Base-by-base conservation (phyloP, 2,329 filamentous ascomycete species). In the Aureobasidium leucospermi region DNA sequence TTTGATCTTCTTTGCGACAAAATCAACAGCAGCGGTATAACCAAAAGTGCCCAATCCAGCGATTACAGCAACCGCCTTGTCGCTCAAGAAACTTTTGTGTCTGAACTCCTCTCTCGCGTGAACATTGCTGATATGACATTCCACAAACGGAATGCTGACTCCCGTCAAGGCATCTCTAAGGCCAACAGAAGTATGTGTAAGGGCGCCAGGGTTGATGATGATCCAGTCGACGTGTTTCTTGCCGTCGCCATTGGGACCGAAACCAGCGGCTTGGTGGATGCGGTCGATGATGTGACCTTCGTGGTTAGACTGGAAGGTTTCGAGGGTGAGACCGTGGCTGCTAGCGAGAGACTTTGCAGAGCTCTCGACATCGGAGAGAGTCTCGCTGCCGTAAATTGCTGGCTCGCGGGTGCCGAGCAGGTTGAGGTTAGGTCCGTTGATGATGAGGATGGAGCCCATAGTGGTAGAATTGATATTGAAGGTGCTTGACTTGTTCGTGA, bases 361-460 rank as follows among this genome's bases (percentile, higher is more conserved):
- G 2, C 71, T 61, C 48, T 84, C 78, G 15, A 92, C 79, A 64
- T 89, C 82, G 19, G 76, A 53, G 11, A 92, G 83, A 0, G 87
- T 90, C 0, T 84, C 85, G 62, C 76, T 2, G 68, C 88, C 88
- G 75, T 92, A 91, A 67, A 90, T 80, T 31, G 84, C 75, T 15
- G 88, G 88, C 70, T 93, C 88, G 23, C 89, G 81, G 11, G 83
- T 86, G 38, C 88, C 88, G 32, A 92, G 81, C 52, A 92, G 85
- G 74, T 91, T 91, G 66, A 92, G 85, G 71, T 92, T 92, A 34
- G 88, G 87, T n/a, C 88, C 88, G 73, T 90, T 90, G 76, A 91
- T 84, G 64, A 90, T 78, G 65, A 90, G 84, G 68, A 90, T 84
- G 46, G 68, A 72, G 64, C 73, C 74, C 58, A 59, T 59, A n/a